phyloP scores from a whole-genome alignment of 2,329 filamentous ascomycete genomes.

The Diplodia seriata region DNA sequence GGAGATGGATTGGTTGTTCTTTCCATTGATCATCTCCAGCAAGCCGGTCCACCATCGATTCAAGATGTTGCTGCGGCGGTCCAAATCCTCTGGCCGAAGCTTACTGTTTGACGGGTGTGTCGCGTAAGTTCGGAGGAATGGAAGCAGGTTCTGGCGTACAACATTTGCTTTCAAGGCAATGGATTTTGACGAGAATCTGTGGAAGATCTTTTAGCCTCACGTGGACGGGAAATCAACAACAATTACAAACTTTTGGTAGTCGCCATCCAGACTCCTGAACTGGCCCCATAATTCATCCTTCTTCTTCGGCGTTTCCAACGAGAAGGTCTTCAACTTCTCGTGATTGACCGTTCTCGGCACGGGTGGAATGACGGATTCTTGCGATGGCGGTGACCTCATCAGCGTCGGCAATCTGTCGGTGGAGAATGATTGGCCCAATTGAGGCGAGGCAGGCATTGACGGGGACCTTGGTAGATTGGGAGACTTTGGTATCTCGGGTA shows the following conservation, averaged over 20 bases:
- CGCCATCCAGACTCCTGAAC: constrained; percentile 72
- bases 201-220: constrained; percentile 8
- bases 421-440: constrained; percentile 53
- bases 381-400: constrained; percentile 45
- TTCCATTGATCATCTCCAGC: constrained; percentile 80
- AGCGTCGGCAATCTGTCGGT: constrained; percentile 54
- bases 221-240: background rate
- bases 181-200: constrained; percentile 74
- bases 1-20: constrained; percentile 76
- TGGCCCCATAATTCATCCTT: constrained; percentile 74
- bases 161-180: constrained; percentile 76
- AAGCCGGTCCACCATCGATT: constrained; percentile 91
- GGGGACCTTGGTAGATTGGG: constrained; percentile 19
- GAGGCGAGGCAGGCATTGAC: constrained; percentile 25
- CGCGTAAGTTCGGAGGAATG: constrained; percentile 76
- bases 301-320: constrained; percentile 56
- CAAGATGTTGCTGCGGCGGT: constrained; percentile 77
- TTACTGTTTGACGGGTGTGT: constrained; percentile 69
- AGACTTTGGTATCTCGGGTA: constrained; percentile 18
- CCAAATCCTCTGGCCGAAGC: constrained; percentile 80
- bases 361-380: constrained; percentile 49
- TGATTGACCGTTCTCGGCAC: constrained; percentile 50
- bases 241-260: constrained; percentile 66
- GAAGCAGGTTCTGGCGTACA: constrained; percentile 73
- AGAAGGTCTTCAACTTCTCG: constrained; percentile 49